Evolutionary conservation across 1,284 basidiomycete species (phyloP), one percentile per base, ranked within the genome.

Genomic region (Cystobasidium pallidum): DNA sequence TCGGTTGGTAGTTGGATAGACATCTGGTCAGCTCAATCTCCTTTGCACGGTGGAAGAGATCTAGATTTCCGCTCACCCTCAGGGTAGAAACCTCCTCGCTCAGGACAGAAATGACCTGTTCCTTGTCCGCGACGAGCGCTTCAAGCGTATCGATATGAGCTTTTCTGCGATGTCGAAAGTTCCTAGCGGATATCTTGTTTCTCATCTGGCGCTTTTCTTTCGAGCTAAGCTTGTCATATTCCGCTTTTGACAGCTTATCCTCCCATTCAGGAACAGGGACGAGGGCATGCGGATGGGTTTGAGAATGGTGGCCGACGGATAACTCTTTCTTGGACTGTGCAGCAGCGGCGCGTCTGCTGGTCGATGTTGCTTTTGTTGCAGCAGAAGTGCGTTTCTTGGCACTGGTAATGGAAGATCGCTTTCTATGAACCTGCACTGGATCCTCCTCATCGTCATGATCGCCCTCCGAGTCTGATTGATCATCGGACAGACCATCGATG

Each of bases 161-260:
- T 90, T 98, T 97, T 82, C 94, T 86, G 55, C 94, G 85, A 41
- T 94, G 91, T 34, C 95, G 86, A 84, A 98, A 97, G 80, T 95
- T 96, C 73, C 94, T 85, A 0, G 95, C 95, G 76, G 89, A 91
- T 75, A 98, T 94, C 87, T 98, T 98, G 84, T 98, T 98, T 72
- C 95, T 83, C 47, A 98, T 84, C 82, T 98, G 95, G 19, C 95
- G 84, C 83, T 98, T 98, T 83, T 98, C 94, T 83, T 97, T 98
- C 80, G 88, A 90, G 21, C 88, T 88, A 85, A 99, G 90, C 82
- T 93, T 96, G 82, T 91, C 90, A 84, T 97, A 97, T 77, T 95
- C 93, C 77, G 97, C 94, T 0, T 93, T 89, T 19, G 88, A 87
- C 0, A 91, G 91, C 70, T 74, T 72, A 68, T 79, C 78, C n/a